phyloP scores from a whole-genome alignment of 352 stramenopile genomes.

The Phytophthora multivora region DNA sequence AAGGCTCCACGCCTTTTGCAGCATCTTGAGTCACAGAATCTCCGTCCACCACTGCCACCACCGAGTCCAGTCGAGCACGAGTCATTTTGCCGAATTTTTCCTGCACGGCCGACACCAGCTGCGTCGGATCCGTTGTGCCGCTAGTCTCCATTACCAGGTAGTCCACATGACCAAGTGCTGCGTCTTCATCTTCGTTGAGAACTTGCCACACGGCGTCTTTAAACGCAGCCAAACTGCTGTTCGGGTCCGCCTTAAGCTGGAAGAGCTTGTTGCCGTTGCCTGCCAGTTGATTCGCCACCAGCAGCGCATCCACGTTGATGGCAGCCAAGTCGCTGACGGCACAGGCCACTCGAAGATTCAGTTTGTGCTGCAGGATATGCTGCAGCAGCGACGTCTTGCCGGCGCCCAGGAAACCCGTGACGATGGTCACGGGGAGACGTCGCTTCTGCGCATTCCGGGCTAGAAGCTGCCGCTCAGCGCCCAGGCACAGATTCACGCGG shows the following conservation, averaged over 20 bases:
- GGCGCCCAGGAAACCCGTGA: constrained; percentile 67
- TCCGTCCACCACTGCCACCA: constrained; percentile 79
- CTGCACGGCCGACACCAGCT: constrained; percentile 67
- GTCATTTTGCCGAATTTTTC: constrained; percentile 83
- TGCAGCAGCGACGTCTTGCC: constrained; percentile 76
- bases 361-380: constrained; percentile 64
- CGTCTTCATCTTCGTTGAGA: constrained; percentile 32
- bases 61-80: constrained; percentile 74
- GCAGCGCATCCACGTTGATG: constrained; percentile 73
- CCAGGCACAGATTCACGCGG: constrained; percentile 64
- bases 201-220: constrained; percentile 76
- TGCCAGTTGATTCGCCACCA: constrained; percentile 47
- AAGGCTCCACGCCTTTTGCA: constrained; percentile 23
- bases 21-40: constrained; percentile 65
- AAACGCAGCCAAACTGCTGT: constrained; percentile 48
- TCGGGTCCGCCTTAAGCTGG: constrained; percentile 30
- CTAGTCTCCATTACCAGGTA: constrained; percentile 83
- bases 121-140: constrained; percentile 72
- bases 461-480: constrained; percentile 57
- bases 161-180: constrained; percentile 57
- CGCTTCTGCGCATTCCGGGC: constrained; percentile 52
- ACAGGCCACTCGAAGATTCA: constrained; percentile 73
- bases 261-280: constrained; percentile 38
- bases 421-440: constrained; percentile 65
- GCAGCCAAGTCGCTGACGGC: constrained; percentile 70